These are phyloP conservation scores for Colletotrichum plurivorum DNA, from an alignment of 2,329 filamentous ascomycete genomes.

Conservation along the genomic window DNA sequence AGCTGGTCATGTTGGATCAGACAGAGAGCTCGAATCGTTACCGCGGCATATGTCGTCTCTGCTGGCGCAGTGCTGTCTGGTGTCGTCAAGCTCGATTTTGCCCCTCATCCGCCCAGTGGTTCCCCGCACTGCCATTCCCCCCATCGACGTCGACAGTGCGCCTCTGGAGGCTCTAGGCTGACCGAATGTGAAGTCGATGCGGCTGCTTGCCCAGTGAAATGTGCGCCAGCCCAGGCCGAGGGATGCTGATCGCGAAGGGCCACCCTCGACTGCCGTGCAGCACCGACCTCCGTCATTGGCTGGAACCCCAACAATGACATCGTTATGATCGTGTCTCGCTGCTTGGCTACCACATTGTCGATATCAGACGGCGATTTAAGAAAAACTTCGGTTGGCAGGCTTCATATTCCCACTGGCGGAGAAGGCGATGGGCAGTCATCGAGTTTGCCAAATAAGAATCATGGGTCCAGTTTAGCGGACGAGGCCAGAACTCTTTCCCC, in stretches of 20 bases:
- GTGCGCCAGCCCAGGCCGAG: constrained; percentile 28
- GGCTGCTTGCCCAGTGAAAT: constrained; percentile 23
- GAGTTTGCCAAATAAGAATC: neutral
- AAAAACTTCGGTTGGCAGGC: neutral
- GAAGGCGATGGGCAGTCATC: neutral
- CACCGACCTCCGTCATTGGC: constrained; percentile 31
- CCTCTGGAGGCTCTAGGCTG: constrained; percentile 29
- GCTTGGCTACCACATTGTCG: constrained; percentile 26
- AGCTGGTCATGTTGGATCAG: neutral
- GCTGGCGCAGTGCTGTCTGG: neutral
- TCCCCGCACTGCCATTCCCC: constrained; percentile 31
- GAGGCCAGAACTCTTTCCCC: constrained; percentile 14
- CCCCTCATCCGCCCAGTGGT: constrained; percentile 32
- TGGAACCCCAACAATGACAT: constrained; percentile 35
- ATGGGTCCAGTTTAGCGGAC: neutral
- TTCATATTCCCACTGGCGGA: neutral
- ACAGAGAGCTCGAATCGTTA: constrained; percentile 19
- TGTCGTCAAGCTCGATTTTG: constrained; percentile 26
- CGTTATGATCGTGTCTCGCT: constrained; percentile 23
- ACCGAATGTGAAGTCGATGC: constrained; percentile 33
- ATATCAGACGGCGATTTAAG: neutral
- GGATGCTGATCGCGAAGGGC: constrained; percentile 35
- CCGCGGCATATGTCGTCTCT: neutral
- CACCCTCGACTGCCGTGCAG: constrained; percentile 30
- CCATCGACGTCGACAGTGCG: constrained; percentile 22